These are phyloP conservation scores for Castanospermum australe DNA, from an alignment of 306 rosid species.

Conservation along the genomic window DNA sequence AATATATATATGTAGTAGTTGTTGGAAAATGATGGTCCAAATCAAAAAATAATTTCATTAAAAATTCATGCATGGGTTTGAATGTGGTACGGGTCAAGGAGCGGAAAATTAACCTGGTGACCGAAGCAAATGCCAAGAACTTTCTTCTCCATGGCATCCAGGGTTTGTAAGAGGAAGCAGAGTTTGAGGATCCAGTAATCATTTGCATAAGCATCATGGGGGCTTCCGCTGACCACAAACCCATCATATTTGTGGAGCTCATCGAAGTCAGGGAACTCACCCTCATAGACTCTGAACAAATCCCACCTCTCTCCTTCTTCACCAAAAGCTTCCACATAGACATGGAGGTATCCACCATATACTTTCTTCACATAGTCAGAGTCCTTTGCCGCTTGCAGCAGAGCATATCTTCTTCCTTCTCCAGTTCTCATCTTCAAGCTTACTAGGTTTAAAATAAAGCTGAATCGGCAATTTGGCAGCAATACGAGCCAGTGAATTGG, in stretches of 20 bases:
- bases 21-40: background rate
- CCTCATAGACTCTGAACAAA: constrained; percentile 57
- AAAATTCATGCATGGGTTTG: background rate
- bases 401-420: constrained; percentile 41
- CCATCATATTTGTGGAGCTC: constrained; percentile 58
- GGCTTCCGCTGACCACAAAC: constrained; percentile 62
- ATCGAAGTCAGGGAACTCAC: constrained; percentile 48
- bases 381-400: constrained; percentile 59
- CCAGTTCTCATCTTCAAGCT: background rate
- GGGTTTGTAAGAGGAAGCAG: constrained; percentile 51
- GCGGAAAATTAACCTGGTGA: constrained; percentile 50
- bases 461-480: too few species aligned
- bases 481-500: too few species aligned
- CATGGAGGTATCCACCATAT: constrained; percentile 62
- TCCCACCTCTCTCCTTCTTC: constrained; percentile 71
- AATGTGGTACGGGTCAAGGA: too few species aligned
- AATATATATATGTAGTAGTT: background rate
- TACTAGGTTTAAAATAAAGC: background rate
- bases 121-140: constrained; percentile 80
- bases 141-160: constrained; percentile 65
- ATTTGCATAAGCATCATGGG: constrained; percentile 58
- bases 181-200: constrained; percentile 64
- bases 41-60: too few species aligned
- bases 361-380: constrained; percentile 57
- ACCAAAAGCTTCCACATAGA: constrained; percentile 56